phyloP scores from a whole-genome alignment of 78 protist genomes.

The Polysphondylium violaceum region DNA sequence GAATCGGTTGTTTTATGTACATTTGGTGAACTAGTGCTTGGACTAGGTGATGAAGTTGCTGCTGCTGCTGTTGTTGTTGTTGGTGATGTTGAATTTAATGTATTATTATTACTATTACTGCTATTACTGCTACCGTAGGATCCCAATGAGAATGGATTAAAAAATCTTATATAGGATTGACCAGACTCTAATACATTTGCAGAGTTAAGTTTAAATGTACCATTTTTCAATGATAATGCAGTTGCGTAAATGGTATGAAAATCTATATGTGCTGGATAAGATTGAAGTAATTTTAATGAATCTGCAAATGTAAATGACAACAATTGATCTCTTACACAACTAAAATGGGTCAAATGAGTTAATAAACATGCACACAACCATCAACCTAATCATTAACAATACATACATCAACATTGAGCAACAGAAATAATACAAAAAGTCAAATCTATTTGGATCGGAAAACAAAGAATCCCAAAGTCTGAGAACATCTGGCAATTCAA shows the following conservation, averaged over 20 bases:
- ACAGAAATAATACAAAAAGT: slow-evolving; percentile 79
- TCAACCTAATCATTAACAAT: background rate
- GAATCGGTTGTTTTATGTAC: background rate
- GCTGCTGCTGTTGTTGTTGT: background rate
- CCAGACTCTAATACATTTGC: slow-evolving; percentile 71
- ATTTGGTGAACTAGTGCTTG: background rate
- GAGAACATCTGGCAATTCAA: slow-evolving; percentile 89
- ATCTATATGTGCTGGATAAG: slow-evolving; percentile 70
- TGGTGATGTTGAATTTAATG: slow-evolving; percentile 9
- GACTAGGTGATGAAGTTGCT: background rate
- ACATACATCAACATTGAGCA: slow-evolving; percentile 87
- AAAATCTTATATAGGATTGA: slow-evolving; percentile 58
- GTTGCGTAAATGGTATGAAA: slow-evolving; percentile 74
- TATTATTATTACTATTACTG: background rate
- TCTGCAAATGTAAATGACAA: slow-evolving; percentile 74
- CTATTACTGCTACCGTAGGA: background rate
- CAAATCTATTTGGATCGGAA: slow-evolving; percentile 82
- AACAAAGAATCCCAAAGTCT: slow-evolving; percentile 92
- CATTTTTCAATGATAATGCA: slow-evolving; percentile 50
- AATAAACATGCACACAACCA: background rate
- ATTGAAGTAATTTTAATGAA: slow-evolving; percentile 64
- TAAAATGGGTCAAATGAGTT: background rate
- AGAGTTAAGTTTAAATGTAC: slow-evolving; percentile 55
- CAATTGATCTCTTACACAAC: slow-evolving; percentile 78
- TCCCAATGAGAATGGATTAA: slow-evolving; percentile 43